phyloP scores from a whole-genome alignment of 2,329 filamentous ascomycete genomes.

The Aspergillus uvarum region DNA sequence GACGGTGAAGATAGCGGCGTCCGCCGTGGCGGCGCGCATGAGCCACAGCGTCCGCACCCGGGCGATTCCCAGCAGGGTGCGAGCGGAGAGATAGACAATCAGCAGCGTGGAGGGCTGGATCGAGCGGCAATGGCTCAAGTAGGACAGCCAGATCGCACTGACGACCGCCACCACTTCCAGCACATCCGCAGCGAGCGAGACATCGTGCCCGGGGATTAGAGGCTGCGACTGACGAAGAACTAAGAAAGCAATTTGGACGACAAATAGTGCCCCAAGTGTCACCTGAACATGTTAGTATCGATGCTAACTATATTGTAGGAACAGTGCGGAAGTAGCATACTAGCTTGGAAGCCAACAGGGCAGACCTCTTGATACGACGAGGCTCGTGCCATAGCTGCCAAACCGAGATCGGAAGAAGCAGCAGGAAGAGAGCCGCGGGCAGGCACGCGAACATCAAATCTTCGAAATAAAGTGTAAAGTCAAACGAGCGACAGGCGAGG shows the following conservation, averaged over 20 bases:
- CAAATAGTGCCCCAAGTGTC: not conserved
- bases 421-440: constrained; percentile 24
- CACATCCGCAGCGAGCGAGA: not conserved
- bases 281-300: not conserved
- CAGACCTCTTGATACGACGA: not conserved
- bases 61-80: constrained; percentile 43
- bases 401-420: constrained; percentile 15
- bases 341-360: not conserved
- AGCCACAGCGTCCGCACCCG: constrained; percentile 43
- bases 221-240: not conserved
- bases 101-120: constrained; percentile 30
- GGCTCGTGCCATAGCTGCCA: constrained; percentile 16
- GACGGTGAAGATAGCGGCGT: constrained; percentile 39
- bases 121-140: constrained; percentile 27
- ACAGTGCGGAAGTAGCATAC: not conserved
- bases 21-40: not conserved
- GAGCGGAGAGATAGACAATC: constrained; percentile 43
- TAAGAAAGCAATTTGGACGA: not conserved
- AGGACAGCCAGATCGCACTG: constrained; percentile 20
- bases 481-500: constrained; percentile 23
- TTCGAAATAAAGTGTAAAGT: constrained; percentile 36
- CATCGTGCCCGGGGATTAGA: not conserved
- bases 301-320: not conserved
- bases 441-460: constrained; percentile 28
- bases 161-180: constrained; percentile 1